Evolutionary conservation across 2,329 filamentous ascomycete species (phyloP), one percentile per base, ranked within the genome.

Genomic region (Moelleriella libera): DNA sequence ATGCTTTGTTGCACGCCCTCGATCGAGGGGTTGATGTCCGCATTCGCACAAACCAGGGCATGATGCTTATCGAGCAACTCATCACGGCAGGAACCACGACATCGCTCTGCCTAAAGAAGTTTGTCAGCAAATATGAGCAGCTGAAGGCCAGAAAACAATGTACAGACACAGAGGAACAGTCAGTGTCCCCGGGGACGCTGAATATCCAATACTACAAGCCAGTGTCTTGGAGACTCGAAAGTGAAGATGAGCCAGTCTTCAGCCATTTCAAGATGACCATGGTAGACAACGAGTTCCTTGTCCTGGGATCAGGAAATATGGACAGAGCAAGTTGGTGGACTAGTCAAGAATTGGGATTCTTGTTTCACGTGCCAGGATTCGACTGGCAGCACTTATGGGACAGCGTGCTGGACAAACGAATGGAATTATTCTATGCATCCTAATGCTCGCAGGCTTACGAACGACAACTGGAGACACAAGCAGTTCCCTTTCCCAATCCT

Each of bases 291-390:
- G 69, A 79, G 51, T 77, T 80, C 21, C 69, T 82, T 1, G 70
- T 92, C 1, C 65, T 92, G 3, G 87, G 87, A 0, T 89, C 84
- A 14, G 86, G 85, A 1, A 94, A 94, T 59, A 78, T 89, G 72
- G 87, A 94, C 63, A 75, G 86, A 1, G 85, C 87, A 6, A 89
- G 84, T 59, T 92, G 85, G 84, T 89, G 78, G 63, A 92, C 87
- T 5, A 89, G 84, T 60, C 87, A 92, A 63, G 87, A 94, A 64
- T 67, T 92, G 28, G 86, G 86, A 1, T 68, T 92, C 31, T 57
- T 80, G 41, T 73, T 80, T 47, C 64, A 72, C 43, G 64, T 65
- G n/a, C 66, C 66, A 3, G 61, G 56, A 1, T 63, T 68, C 40
- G 51, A 61, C 37, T 62, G 60, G 4, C 56, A 60, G 37, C 54